Conservation (phyloP, 306 rosid genomes). For the Sicyos edulis region DNA sequence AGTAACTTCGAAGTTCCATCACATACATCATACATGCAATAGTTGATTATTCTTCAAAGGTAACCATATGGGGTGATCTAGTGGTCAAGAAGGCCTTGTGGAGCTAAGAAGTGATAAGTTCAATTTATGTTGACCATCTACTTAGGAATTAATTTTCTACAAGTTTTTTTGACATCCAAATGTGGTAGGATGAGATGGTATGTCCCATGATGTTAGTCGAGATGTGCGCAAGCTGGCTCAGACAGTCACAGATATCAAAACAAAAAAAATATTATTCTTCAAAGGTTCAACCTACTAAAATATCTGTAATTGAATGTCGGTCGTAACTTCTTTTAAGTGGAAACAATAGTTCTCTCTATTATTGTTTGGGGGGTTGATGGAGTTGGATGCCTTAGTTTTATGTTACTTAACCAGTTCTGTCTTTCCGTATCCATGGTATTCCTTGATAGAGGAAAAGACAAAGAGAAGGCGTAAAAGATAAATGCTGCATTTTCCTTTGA, state of each 20-base stretch:
- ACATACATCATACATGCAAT: background rate
- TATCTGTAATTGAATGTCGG: background rate
- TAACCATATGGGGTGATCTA: no score
- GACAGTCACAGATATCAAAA: no score
- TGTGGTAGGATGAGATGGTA: no score
- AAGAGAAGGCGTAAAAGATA: background rate
- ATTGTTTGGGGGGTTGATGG: background rate
- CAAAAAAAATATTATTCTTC: no score
- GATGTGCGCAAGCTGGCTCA: no score
- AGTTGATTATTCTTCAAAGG: background rate
- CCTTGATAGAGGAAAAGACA: conserved; percentile 6
- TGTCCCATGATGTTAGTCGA: no score
- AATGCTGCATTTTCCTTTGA: conserved; percentile 1
- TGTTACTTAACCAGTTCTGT: background rate
- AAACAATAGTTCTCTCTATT: background rate
- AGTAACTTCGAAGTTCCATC: conserved; percentile 5
- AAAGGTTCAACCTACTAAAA: background rate
- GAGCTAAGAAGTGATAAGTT: no score
- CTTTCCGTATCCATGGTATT: conserved; percentile 4
- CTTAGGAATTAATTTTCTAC: no score
- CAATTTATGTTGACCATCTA: no score
- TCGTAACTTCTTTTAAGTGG: background rate
- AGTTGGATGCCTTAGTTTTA: background rate
- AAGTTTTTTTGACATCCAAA: no score
- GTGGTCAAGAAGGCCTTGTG: no score